Conservation (phyloP, 352 stramenopile species). For the Aphanomyces euteiches region DNA sequence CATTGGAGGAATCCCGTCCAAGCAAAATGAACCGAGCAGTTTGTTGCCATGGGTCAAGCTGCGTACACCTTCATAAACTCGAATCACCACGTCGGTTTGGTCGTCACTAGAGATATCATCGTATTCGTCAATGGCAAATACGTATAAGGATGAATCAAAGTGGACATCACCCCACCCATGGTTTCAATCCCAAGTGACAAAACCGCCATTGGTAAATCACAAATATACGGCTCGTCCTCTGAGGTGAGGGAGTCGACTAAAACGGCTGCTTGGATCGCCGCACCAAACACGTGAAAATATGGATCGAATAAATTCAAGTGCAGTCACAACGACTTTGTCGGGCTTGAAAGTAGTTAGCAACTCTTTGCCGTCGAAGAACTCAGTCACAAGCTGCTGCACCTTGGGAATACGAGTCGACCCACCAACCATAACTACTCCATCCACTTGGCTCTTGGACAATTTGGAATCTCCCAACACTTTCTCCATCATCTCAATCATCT, state of each 20-base stretch:
- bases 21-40: slow-evolving; percentile 57
- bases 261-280: slow-evolving; percentile 42
- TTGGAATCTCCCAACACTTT: slow-evolving; percentile 36
- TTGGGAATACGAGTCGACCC: slow-evolving; percentile 51
- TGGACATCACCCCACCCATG: slow-evolving; percentile 64
- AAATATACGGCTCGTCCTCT: slow-evolving; percentile 64
- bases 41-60: slow-evolving; percentile 85
- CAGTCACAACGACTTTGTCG: too few species aligned
- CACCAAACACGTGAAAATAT: too few species aligned
- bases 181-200: slow-evolving; percentile 70
- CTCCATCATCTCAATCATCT: slow-evolving; percentile 79
- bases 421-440: slow-evolving; percentile 40
- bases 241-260: slow-evolving; percentile 33
- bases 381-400: slow-evolving; percentile 47
- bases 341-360: slow-evolving; percentile 58
- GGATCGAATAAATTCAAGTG: too few species aligned
- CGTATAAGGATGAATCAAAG: slow-evolving; percentile 60
- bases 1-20: slow-evolving; percentile 58
- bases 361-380: slow-evolving; percentile 61
- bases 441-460: slow-evolving; percentile 35
- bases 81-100: slow-evolving; percentile 58
- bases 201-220: slow-evolving; percentile 69
- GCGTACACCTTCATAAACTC: slow-evolving; percentile 82
- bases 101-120: slow-evolving; percentile 68
- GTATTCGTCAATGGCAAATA: slow-evolving; percentile 58